Evolutionary conservation across 176 grass and related monocot species (phyloP).

Genomic region (Paspalum vaginatum): DNA sequence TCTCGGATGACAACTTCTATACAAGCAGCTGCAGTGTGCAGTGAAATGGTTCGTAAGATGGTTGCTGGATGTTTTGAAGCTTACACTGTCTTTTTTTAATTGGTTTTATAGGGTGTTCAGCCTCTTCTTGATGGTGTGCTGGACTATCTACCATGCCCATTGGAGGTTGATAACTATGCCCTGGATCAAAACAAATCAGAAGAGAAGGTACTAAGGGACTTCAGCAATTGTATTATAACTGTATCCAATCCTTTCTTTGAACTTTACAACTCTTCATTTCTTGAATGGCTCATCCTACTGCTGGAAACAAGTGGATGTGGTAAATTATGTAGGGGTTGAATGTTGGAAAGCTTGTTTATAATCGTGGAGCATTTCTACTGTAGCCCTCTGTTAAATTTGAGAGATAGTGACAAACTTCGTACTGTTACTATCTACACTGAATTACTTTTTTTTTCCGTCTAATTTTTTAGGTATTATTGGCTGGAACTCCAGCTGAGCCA

Average conservation of each 20-base stretch:
- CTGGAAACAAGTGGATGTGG: slow-evolving; percentile 4
- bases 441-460: slow-evolving; percentile 31
- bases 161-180: slow-evolving; percentile 85
- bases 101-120: slow-evolving; percentile 83
- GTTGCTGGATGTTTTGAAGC: slow-evolving; percentile 3
- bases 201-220: slow-evolving; percentile 70
- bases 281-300: slow-evolving; percentile 28
- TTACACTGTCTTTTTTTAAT: slow-evolving; percentile 33
- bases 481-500: slow-evolving; percentile 72
- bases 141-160: slow-evolving; percentile 84
- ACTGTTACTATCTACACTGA: slow-evolving; percentile 22
- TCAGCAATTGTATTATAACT: slow-evolving; percentile 24
- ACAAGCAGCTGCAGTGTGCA: slow-evolving; percentile 22
- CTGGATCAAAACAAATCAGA: slow-evolving; percentile 96
- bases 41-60: slow-evolving; percentile 13
- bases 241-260: slow-evolving; percentile 13
- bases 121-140: slow-evolving; percentile 93
- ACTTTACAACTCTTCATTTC: slow-evolving; percentile 6
- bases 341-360: not conserved
- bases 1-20: slow-evolving; percentile 13
- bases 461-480: slow-evolving; percentile 61
- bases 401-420: not conserved
- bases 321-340: not conserved
- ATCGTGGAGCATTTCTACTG: not conserved
- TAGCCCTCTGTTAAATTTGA: not conserved